These are phyloP conservation scores for Cercospora zeina DNA, from an alignment of 2,329 filamentous ascomycete genomes.

Conservation along the genomic window DNA sequence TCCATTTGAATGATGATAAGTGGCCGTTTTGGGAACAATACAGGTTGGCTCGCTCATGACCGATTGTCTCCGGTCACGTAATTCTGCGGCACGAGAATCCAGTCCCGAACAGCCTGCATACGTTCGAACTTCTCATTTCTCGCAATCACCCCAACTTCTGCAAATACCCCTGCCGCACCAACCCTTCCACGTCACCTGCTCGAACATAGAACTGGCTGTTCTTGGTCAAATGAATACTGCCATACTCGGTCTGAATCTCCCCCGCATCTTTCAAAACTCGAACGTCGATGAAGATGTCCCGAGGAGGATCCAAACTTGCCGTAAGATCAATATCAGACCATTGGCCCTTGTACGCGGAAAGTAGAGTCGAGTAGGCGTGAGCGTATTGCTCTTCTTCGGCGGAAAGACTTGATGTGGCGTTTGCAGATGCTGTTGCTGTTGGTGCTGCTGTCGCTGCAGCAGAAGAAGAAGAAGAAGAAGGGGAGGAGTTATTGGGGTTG, in stretches of 20 bases:
- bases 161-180: constrained; percentile 93
- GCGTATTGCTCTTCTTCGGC: constrained; percentile 97
- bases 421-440: background rate
- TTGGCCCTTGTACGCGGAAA: constrained; percentile 96
- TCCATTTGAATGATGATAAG: background rate
- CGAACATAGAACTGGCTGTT: constrained; percentile 98
- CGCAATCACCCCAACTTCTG: constrained; percentile 60
- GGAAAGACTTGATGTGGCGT: constrained; percentile 57
- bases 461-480: no score
- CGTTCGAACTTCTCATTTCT: background rate
- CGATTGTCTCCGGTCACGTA: background rate
- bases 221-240: constrained; percentile 94
- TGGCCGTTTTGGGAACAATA: no score
- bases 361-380: constrained; percentile 82
- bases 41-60: background rate
- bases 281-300: constrained; percentile 95
- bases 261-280: constrained; percentile 93
- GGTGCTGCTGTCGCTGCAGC: no score
- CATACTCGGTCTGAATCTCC: constrained; percentile 98
- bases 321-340: constrained; percentile 98
- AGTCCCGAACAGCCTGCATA: background rate
- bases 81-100: background rate
- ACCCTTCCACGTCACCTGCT: constrained; percentile 88
- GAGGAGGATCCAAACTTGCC: constrained; percentile 88
- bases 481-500: constrained; percentile 12